phyloP scores from a whole-genome alignment of 1,139 yeast species.

The Zygotorulaspora mrakii region DNA sequence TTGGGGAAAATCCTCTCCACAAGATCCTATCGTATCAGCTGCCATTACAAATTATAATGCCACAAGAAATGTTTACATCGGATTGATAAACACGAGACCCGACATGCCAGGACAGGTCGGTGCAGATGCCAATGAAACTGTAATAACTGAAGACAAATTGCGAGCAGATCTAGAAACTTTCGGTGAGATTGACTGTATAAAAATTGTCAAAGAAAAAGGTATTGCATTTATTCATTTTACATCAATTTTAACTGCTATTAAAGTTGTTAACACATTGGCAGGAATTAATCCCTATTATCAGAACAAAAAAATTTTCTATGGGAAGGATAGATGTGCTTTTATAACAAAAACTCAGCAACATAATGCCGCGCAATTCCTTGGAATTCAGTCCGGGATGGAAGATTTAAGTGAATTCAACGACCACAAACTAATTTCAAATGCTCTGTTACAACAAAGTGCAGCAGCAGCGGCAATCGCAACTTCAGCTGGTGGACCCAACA shows the following conservation, averaged over 20 bases:
- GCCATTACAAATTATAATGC: conserved; percentile 86
- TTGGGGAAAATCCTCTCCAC: conserved; percentile 72
- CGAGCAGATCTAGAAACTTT: conserved; percentile 62
- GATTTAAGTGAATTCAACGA: conserved; percentile 80
- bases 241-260: conserved; percentile 77
- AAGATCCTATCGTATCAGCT: conserved; percentile 63
- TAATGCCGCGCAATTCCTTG: conserved; percentile 92
- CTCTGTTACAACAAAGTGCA: conserved; percentile 62
- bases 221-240: conserved; percentile 87
- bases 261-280: conserved; percentile 68
- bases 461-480: conserved; percentile 80
- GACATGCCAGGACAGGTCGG: conserved; percentile 17
- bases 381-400: conserved; percentile 86
- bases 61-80: conserved; percentile 84
- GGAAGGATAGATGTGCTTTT: conserved; percentile 80
- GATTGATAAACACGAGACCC: conserved; percentile 46
- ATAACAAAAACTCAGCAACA: conserved; percentile 95
- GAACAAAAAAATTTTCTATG: conserved; percentile 69
- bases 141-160: conserved; percentile 58
- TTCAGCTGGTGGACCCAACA: conserved; percentile 73
- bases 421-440: conserved; percentile 37
- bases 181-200: conserved; percentile 81
- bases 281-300: conserved; percentile 55
- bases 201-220: conserved; percentile 67
- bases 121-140: conserved; percentile 20